phyloP scores from a whole-genome alignment of 2,329 filamentous ascomycete species.

The Scolecobasidium constrictum region DNA sequence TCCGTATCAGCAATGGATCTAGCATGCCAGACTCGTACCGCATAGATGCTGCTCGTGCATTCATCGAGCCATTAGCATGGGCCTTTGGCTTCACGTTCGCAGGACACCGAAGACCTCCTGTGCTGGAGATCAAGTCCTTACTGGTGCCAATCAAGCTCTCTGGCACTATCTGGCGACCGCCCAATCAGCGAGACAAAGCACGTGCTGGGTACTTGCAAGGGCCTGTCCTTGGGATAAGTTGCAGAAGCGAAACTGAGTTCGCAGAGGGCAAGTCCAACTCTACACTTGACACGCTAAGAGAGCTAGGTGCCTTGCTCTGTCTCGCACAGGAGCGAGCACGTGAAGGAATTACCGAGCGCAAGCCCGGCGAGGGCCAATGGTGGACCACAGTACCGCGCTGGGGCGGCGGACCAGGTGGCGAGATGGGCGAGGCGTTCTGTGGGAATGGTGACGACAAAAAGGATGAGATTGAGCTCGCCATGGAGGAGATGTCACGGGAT shows the following conservation, averaged over 20 bases:
- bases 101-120: constrained; percentile 35
- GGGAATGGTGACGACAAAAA: constrained; percentile 10
- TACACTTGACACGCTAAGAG: constrained; percentile 43
- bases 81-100: constrained; percentile 44
- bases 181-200: constrained; percentile 40
- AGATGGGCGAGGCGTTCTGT: constrained; percentile 24
- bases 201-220: constrained; percentile 47
- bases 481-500: constrained; percentile 18
- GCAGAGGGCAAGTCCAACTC: constrained; percentile 12
- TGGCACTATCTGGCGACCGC: constrained; percentile 41
- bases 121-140: constrained; percentile 36
- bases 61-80: constrained; percentile 48
- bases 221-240: constrained; percentile 45
- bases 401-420: constrained; percentile 42
- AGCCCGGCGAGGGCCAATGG: constrained; percentile 47
- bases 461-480: background rate
- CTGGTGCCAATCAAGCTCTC: constrained; percentile 47
- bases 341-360: constrained; percentile 39
- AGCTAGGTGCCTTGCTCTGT: constrained; percentile 45
- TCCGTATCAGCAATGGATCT: constrained; percentile 43
- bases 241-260: constrained; percentile 44
- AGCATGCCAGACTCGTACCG: constrained; percentile 50
- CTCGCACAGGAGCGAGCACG: constrained; percentile 50
- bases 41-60: constrained; percentile 42
- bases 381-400: constrained; percentile 47